phyloP scores from a whole-genome alignment of 352 stramenopile genomes.

The Globisporangium rhizosaccharum region DNA sequence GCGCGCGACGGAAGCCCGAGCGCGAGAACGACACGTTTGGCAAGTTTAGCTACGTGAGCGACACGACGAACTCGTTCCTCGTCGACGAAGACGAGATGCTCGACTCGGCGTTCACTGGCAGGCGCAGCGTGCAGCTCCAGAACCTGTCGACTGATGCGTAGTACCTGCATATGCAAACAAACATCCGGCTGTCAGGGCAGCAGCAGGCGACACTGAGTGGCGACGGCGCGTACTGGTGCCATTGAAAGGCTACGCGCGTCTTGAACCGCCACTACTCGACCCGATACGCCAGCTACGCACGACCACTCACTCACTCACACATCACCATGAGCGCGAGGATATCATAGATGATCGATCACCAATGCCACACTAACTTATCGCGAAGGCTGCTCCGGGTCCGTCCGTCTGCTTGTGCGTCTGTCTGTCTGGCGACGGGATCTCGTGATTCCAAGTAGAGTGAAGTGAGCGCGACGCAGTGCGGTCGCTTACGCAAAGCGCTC shows the following conservation, averaged over 20 bases:
- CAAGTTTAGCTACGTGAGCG: conserved; percentile 87
- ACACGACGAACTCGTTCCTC: conserved; percentile 85
- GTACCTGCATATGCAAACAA: conserved; percentile 1
- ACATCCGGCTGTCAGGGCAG: not conserved
- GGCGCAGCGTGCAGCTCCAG: conserved; percentile 78
- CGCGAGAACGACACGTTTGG: conserved; percentile 71
- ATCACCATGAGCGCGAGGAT: conserved; percentile 1
- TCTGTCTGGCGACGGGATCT: not conserved
- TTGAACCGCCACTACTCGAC: too few species aligned
- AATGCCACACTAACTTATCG: conserved; percentile 14
- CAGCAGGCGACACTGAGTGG: too few species aligned
- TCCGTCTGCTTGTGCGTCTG: not conserved
- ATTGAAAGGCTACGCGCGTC: too few species aligned
- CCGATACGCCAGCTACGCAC: too few species aligned
- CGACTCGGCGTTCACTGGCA: conserved; percentile 75
- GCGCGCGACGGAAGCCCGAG: conserved; percentile 41
- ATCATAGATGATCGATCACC: conserved; percentile 15
- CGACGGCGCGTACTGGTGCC: too few species aligned
- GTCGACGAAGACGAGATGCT: conserved; percentile 89
- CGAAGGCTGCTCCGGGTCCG: not conserved
- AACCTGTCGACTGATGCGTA: conserved; percentile 70
- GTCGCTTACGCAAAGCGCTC: conserved; percentile 5
- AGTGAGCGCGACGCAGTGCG: too few species aligned
- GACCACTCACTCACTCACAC: too few species aligned
- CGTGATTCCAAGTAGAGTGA: too few species aligned